Conservation (phyloP, 495 filamentous ascomycete genomes). For the Pseudomonodictys pantanalensis region DNA sequence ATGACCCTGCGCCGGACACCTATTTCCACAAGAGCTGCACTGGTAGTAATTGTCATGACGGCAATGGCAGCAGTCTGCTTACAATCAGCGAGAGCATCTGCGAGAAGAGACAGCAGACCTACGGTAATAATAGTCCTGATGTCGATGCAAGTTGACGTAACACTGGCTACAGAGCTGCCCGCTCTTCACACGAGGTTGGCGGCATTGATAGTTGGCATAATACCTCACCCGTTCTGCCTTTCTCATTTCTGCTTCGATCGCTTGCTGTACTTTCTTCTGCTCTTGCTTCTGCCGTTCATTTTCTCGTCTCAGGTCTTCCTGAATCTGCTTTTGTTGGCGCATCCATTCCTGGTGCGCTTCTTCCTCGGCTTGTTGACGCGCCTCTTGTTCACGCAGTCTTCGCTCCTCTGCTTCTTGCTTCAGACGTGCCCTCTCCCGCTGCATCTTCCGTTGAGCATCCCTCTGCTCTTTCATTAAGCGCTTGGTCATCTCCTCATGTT, state of each 20-base stretch:
- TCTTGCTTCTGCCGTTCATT: not conserved
- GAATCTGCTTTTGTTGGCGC: not conserved
- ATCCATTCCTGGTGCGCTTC: not conserved
- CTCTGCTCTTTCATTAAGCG: not conserved
- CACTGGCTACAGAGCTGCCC: not conserved
- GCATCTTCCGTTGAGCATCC: not conserved
- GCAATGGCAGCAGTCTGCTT: not conserved
- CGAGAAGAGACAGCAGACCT: not conserved
- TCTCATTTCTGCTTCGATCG: not conserved
- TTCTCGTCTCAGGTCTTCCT: not conserved
- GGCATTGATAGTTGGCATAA: not conserved
- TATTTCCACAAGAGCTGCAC: not conserved
- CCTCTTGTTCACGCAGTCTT: not conserved
- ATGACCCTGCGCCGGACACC: not conserved
- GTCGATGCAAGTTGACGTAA: not conserved
- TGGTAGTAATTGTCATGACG: not conserved
- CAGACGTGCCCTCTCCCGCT: not conserved
- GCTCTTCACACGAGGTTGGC: not conserved
- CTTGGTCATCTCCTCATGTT: not conserved
- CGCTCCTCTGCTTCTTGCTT: not conserved
- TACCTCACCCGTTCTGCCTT: not conserved
- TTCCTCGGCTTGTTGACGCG: not conserved
- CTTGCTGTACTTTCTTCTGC: not conserved
- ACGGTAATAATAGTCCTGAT: not conserved
- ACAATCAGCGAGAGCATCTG: not conserved